Conservation (phyloP, 2,329 filamentous ascomycete species). For the Stenocarpella maydis region DNA sequence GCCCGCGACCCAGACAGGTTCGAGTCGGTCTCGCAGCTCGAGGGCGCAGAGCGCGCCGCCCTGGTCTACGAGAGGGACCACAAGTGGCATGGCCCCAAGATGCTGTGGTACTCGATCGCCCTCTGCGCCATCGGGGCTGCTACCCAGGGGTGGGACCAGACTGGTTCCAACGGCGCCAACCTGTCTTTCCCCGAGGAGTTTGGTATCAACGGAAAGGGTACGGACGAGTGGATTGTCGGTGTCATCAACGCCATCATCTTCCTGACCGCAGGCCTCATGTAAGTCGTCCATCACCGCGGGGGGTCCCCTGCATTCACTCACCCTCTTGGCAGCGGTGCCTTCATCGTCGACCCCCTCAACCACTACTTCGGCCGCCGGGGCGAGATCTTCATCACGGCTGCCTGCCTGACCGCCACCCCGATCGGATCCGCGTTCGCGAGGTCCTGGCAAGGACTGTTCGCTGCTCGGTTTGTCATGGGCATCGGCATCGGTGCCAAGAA, state of each 20-base stretch:
- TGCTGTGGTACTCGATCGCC: slow-evolving; percentile 69
- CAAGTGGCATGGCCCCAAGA: slow-evolving; percentile 71
- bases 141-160: slow-evolving; percentile 58
- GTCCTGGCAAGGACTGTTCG: slow-evolving; percentile 76
- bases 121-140: slow-evolving; percentile 65
- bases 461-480: slow-evolving; percentile 63
- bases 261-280: slow-evolving; percentile 66
- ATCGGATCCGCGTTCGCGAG: slow-evolving; percentile 77
- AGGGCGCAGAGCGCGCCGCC: slow-evolving; percentile 61
- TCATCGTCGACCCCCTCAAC: slow-evolving; percentile 63
- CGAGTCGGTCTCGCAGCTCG: slow-evolving; percentile 60
- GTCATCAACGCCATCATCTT: slow-evolving; percentile 66
- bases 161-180: slow-evolving; percentile 54
- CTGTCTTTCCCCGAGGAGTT: slow-evolving; percentile 66
- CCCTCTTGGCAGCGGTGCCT: slow-evolving; percentile 43
- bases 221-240: slow-evolving; percentile 63
- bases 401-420: slow-evolving; percentile 74
- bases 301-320: background rate
- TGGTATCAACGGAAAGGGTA: slow-evolving; percentile 50
- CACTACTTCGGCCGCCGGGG: slow-evolving; percentile 55
- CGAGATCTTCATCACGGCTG: slow-evolving; percentile 78
- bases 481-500: slow-evolving; percentile 35
- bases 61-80: slow-evolving; percentile 70
- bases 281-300: slow-evolving; percentile 57
- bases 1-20: slow-evolving; percentile 73